Conservation (phyloP, 2,329 filamentous ascomycete species). For the Colletotrichum tropicicola region DNA sequence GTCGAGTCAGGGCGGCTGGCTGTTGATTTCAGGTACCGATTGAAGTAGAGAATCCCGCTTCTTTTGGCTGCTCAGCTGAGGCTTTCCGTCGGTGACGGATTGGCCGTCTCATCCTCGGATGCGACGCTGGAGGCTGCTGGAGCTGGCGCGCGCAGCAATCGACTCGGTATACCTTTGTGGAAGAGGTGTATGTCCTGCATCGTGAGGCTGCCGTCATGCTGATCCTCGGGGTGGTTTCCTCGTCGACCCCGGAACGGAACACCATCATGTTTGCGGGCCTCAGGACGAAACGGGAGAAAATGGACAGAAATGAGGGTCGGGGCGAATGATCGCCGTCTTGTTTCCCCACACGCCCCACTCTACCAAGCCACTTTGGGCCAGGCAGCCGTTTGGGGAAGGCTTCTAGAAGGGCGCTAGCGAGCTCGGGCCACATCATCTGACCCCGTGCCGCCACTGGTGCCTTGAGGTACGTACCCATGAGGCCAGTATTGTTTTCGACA, state of each 20-base stretch:
- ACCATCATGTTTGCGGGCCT: not conserved
- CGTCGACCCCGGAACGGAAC: not conserved
- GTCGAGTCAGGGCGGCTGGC: no score
- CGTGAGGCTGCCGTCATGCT: no score
- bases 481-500: not conserved
- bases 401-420: conserved; percentile 19
- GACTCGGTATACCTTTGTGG: no score
- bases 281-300: not conserved
- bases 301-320: not conserved
- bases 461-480: not conserved
- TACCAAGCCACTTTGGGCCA: not conserved
- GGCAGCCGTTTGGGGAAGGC: conserved; percentile 24
- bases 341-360: conserved; percentile 1
- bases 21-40: no score
- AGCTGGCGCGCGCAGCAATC: no score
- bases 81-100: conserved; percentile 7
- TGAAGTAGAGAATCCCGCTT: no score
- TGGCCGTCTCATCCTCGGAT: not conserved
- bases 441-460: not conserved
- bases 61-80: not conserved
- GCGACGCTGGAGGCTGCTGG: not conserved
- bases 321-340: conserved; percentile 1
- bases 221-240: not conserved
- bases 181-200: no score
- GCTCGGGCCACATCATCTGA: not conserved